A percentile compares a stretch with the other conserved stretches of the same genome.
Evolutionary conservation across 1,284 basidiomycete species (phyloP).

Genomic region (Leccinum ponderosum): DNA sequence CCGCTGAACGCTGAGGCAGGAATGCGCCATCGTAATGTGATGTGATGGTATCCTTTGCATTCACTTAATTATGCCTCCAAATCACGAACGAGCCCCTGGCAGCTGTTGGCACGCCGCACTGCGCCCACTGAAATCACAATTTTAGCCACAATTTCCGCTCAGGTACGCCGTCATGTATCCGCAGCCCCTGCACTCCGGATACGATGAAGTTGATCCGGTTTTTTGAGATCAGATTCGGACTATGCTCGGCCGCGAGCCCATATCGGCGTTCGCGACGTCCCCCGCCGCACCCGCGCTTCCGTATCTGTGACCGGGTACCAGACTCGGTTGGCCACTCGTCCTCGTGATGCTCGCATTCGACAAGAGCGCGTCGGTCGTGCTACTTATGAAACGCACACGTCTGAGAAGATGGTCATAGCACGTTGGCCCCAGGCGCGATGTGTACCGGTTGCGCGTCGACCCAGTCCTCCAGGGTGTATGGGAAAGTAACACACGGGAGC

Average conservation of each 20-base stretch:
- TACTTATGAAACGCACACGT: background rate
- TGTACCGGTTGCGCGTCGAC: too few relatives aligned
- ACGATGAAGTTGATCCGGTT: slow-evolving; percentile 41
- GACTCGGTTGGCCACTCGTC: background rate
- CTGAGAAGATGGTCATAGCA: background rate
- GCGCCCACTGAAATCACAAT: slow-evolving; percentile 41
- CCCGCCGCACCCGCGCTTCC: slow-evolving; percentile 33
- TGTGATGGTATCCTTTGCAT: slow-evolving; percentile 37
- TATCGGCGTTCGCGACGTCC: slow-evolving; percentile 39
- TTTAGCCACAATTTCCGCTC: background rate
- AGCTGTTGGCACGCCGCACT: slow-evolving; percentile 29
- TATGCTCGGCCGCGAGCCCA: slow-evolving; percentile 31
- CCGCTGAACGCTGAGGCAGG: slow-evolving; percentile 30
- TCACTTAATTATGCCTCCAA: slow-evolving; percentile 37
- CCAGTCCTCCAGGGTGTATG: too few relatives aligned
- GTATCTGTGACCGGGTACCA: background rate
- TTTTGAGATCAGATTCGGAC: slow-evolving; percentile 34
- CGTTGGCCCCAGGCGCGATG: too few relatives aligned
- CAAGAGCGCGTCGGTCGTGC: background rate
- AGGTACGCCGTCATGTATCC: too few relatives aligned
- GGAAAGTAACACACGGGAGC: too few relatives aligned
- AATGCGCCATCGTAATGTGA: slow-evolving; percentile 30
- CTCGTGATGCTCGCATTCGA: background rate
- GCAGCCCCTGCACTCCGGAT: background rate
- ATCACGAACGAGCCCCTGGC: slow-evolving; percentile 36